Evolutionary conservation across 805 yeast species (phyloP), one percentile per base, ranked within the genome.

Genomic region (Kodamaea sagamina): DNA sequence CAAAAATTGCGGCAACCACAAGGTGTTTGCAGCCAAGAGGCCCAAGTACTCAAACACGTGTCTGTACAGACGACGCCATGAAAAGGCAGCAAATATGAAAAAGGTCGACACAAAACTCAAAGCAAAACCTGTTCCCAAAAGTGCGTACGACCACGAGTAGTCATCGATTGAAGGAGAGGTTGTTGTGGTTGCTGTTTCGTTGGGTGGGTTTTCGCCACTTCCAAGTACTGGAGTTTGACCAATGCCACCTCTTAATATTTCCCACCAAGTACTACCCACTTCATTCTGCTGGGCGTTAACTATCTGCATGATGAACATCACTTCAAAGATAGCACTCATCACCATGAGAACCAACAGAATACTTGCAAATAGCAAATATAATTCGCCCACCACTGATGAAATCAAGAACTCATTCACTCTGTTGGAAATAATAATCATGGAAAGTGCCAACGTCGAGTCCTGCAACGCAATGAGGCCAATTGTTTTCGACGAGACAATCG

Each of bases 1-100:
- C 52, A 81, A 82, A 32, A 87, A 83, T 61, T 90, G 98, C 1
- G 97, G 97, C 11, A 86, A 51, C 97, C 97, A 89, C 52, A 78
- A 83, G 1, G 95, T 85, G 59, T 81, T 85, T 21, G 84, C 52
- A 1, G 72, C 39, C 1, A 81, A 47, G 7, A 84, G 59, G 1
- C 77, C 63, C 4, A 75, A 40, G 43, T 76, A 79, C 57, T 89
- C 96, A 54, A 82, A 78, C 1, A 68, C 51, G 19, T 60, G 61
- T 43, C 96, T 65, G 28, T 77, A 65, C 13, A 59, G 65, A 15
- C 69, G 69, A 31, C 89, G 82, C 9, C 84, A 74, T 51, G 78
- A 81, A 15, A 41, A 13, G 12, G 31, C 32, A 15, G 32, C 26
- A 19, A 25, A 32, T 1, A 84, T 46, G 25, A 26, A 19, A 52